Evolutionary conservation across 306 rosid genomes (phyloP).

Genomic region (Begonia loranthoides): DNA sequence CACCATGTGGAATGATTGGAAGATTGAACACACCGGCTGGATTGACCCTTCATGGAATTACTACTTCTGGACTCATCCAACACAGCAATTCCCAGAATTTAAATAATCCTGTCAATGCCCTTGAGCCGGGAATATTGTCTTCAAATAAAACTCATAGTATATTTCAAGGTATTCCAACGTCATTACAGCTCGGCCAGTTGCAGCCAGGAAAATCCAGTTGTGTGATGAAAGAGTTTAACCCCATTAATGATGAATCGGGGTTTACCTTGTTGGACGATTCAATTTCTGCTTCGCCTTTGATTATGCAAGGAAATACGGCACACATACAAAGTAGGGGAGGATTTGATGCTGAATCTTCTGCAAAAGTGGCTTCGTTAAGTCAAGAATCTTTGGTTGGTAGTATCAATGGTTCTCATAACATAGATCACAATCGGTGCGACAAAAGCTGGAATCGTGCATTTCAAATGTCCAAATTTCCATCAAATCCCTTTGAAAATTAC

Average conservation of each 20-base stretch:
- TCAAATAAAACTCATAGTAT: constrained; percentile 32
- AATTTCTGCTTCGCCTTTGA: constrained; percentile 21
- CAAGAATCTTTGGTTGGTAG: constrained; percentile 26
- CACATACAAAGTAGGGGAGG: neutral
- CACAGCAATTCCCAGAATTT: constrained; percentile 26
- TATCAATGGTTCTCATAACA: constrained; percentile 26
- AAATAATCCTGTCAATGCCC: constrained; percentile 20
- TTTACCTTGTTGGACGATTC: constrained; percentile 24
- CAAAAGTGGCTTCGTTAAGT: constrained; percentile 20
- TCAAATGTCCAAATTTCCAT: constrained; percentile 34
- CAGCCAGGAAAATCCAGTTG: constrained; percentile 33
- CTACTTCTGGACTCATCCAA: constrained; percentile 31
- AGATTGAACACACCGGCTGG: constrained; percentile 35
- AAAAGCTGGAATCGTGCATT: constrained; percentile 45
- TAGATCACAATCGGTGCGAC: constrained; percentile 36
- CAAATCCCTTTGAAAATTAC: constrained; percentile 33
- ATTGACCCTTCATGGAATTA: constrained; percentile 31
- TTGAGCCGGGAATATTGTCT: constrained; percentile 21
- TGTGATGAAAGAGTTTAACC: constrained; percentile 25
- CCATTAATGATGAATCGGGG: constrained; percentile 27
- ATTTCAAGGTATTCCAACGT: constrained; percentile 38
- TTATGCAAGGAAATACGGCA: constrained; percentile 29
- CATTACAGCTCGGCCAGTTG: constrained; percentile 39
- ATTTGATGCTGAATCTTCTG: constrained; percentile 30
- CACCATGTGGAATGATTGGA: constrained; percentile 31